These are phyloP conservation scores for Rhododendron ovatum DNA, from an alignment of 148 eudicot species.

Conservation along the genomic window DNA sequence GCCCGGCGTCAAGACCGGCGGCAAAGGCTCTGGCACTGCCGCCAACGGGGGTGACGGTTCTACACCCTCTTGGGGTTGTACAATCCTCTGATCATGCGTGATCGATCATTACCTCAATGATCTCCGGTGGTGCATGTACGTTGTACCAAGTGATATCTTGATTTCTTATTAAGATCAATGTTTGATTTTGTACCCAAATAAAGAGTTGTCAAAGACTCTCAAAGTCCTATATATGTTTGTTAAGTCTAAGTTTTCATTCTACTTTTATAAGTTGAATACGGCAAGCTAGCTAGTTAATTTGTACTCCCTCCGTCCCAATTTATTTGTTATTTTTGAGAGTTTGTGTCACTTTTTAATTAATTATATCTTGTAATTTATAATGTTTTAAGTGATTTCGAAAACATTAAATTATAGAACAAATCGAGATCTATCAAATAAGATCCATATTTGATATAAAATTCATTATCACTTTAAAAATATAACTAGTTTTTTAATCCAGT, in stretches of 20 bases:
- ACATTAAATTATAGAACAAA: too few species aligned
- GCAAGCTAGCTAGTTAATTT: neutral
- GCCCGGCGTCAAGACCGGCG: conserved; percentile 36
- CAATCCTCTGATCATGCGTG: conserved; percentile 1
- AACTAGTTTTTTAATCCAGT: too few species aligned
- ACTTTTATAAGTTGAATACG: neutral
- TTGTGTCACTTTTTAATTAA: too few species aligned
- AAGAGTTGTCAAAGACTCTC: neutral
- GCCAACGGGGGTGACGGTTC: neutral
- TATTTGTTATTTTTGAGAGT: too few species aligned
- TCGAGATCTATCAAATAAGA: too few species aligned
- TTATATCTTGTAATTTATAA: too few species aligned
- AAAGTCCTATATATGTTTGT: neutral
- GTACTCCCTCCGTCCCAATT: too few species aligned
- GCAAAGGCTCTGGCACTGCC: neutral
- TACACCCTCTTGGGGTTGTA: neutral
- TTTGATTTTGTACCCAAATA: neutral
- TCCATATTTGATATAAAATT: too few species aligned
- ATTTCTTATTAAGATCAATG: neutral
- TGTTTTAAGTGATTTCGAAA: too few species aligned
- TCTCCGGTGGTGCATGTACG: neutral
- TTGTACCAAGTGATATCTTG: neutral
- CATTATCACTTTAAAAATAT: too few species aligned
- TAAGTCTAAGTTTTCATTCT: neutral
- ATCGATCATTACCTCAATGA: neutral